Evolutionary conservation across 2,329 filamentous ascomycete species (phyloP).

Genomic region (Neofusicoccum parvum): DNA sequence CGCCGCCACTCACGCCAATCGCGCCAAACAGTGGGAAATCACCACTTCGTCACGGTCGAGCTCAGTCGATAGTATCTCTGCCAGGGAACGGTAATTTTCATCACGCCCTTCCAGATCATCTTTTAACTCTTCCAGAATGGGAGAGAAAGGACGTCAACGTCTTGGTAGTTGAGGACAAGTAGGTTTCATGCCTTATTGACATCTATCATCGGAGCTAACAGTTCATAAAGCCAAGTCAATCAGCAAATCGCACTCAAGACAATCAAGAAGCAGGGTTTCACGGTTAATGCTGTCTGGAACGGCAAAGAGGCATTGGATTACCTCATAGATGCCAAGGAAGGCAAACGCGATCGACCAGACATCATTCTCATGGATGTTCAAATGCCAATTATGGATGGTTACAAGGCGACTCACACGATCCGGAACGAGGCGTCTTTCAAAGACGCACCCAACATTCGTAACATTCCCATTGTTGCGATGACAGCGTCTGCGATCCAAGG

Average conservation of each 20-base stretch:
- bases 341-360: slow-evolving; percentile 61
- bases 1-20: slow-evolving; percentile 44
- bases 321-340: slow-evolving; percentile 56
- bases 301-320: slow-evolving; percentile 79
- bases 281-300: slow-evolving; percentile 72
- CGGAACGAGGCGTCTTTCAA: slow-evolving; percentile 69
- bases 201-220: slow-evolving; percentile 1
- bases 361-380: slow-evolving; percentile 80
- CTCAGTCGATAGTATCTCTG: slow-evolving; percentile 1
- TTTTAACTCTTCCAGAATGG: slow-evolving; percentile 53
- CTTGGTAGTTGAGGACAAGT: slow-evolving; percentile 83
- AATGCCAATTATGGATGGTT: slow-evolving; percentile 71
- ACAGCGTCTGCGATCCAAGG: slow-evolving; percentile 78
- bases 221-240: slow-evolving; percentile 55
- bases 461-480: slow-evolving; percentile 79
- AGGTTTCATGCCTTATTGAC: slow-evolving; percentile 37
- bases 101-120: slow-evolving; percentile 31
- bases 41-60: slow-evolving; percentile 4
- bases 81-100: slow-evolving; percentile 21
- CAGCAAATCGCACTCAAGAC: slow-evolving; percentile 77
- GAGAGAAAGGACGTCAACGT: slow-evolving; percentile 68
- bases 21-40: slow-evolving; percentile 24
- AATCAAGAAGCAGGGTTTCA: slow-evolving; percentile 72
- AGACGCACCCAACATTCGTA: slow-evolving; percentile 53
- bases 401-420: slow-evolving; percentile 73